These are phyloP conservation scores for Linum tenue DNA, from an alignment of 345 rosid genomes.

Conservation along the genomic window DNA sequence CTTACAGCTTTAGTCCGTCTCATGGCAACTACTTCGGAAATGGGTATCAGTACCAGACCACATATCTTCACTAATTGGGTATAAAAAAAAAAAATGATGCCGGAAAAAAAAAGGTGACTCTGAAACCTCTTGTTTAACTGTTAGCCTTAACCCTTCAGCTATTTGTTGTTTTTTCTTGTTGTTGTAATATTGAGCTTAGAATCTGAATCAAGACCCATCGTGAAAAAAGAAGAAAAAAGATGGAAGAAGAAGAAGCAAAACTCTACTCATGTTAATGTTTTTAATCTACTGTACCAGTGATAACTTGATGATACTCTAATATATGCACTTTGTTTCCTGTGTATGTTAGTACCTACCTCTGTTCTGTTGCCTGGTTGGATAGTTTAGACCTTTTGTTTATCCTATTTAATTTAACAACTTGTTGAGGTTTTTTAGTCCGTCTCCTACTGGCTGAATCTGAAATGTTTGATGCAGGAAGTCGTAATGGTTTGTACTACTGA, in stretches of 20 bases:
- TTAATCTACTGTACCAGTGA: conserved; percentile 40
- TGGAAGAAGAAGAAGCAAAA: background rate
- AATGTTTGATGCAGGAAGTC: no score
- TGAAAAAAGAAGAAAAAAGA: conserved; percentile 8
- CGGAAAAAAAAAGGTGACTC: conserved; percentile 32
- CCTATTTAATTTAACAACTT: no score
- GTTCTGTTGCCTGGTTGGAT: background rate
- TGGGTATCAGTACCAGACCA: conserved; percentile 83
- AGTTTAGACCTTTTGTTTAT: no score
- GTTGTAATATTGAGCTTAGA: conserved; percentile 66
- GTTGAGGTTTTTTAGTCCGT: no score
- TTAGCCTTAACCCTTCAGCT: conserved; percentile 45
- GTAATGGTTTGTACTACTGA: no score
- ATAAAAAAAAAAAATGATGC: conserved; percentile 16
- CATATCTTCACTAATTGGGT: conserved; percentile 61
- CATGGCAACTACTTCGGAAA: conserved; percentile 90
- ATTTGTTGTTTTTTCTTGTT: conserved; percentile 16
- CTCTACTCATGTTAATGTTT: conserved; percentile 29
- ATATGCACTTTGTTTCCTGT: conserved; percentile 41
- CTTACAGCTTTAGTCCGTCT: conserved; percentile 60
- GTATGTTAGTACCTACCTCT: conserved; percentile 12
- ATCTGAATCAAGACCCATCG: conserved; percentile 12
- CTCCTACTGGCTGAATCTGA: no score
- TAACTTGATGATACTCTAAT: conserved; percentile 46
- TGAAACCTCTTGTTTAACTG: conserved; percentile 52